Conservation (phyloP, 192 early-diverging fungal genomes). For the Physocladia obscura region DNA sequence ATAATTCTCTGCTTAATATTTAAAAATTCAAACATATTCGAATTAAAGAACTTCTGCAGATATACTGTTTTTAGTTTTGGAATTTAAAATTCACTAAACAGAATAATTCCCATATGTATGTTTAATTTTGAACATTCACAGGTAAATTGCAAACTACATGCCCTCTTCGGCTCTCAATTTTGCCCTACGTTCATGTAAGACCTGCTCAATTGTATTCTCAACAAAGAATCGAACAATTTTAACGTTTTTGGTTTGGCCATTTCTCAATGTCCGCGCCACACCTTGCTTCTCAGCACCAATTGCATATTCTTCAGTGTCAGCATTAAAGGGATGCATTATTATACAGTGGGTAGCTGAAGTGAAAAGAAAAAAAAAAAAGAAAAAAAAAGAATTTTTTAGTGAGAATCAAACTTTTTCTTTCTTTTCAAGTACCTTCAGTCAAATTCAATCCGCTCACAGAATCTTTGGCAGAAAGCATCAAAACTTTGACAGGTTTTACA, state of each 20-base stretch:
- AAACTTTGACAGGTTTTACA: conserved; percentile 13
- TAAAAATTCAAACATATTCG: too few relatives aligned
- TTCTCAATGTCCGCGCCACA: conserved; percentile 16
- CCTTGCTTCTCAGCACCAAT: conserved; percentile 30
- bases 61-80: too few relatives aligned
- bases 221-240: conserved; percentile 27
- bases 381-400: not conserved
- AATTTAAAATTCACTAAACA: too few relatives aligned
- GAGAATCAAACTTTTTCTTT: not conserved
- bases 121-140: too few relatives aligned
- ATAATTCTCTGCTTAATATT: too few relatives aligned
- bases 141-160: too few relatives aligned
- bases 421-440: conserved; percentile 36
- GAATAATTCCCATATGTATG: too few relatives aligned
- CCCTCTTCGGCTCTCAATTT: too few relatives aligned
- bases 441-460: conserved; percentile 32
- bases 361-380: not conserved
- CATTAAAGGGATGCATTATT: conserved; percentile 22
- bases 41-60: too few relatives aligned
- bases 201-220: conserved; percentile 14
- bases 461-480: conserved; percentile 29
- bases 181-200: conserved; percentile 8
- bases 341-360: conserved; percentile 25
- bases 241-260: conserved; percentile 26
- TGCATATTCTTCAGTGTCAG: conserved; percentile 19